Base-by-base conservation (phyloP, 352 stramenopile genomes). In the Blastocystis sp. region DNA sequence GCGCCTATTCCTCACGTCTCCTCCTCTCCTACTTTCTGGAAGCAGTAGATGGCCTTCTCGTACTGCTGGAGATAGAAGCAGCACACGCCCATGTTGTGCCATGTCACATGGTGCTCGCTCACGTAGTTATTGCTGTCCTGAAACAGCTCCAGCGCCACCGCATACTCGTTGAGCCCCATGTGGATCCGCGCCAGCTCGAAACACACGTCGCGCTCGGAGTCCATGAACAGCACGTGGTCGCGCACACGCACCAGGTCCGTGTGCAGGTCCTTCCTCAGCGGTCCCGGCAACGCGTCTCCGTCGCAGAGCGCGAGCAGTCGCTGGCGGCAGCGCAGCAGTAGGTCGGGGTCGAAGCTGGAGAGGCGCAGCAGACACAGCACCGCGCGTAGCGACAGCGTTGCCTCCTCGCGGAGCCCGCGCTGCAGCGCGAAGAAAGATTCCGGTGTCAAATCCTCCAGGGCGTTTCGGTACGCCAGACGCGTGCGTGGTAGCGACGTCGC, bases 81-180 rank as follows among this genome's bases (percentile, higher is more conserved):
- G 36, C 79, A 87, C 6, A 87, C 57, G 11, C 79, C 79, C 42
- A 84, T 67, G 29, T 87, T 87, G 32, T 84, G 64, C 54, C 61
- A 87, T 9, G 79, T 84, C 48, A 87, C 79, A 44, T 84, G 79
- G 65, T 87, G 79, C 24, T 64, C 24, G 24, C 69, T 72, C 38
- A 71, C 54, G 29, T 63, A 54, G 16, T 87, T 29, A 67, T 46
- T 84, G 8, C 40, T 71, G 18, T 72, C 46, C 29, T 87, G 42
- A 32, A 87, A 87, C 56, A 84, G 61, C 48, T 76, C 56, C 0
- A 64, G 6, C 34, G 79, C 65, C 42, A 27, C 44, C 32, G 64
- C 18, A 46, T 87, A 87, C 4, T 87, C 79, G 0, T 49, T 49
- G 6, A 87, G 36, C 42, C 79, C 79, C 79, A 87, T 87, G 38